Evolutionary conservation across 1,284 basidiomycete species (phyloP).

Genomic region (Marasmius tenuissimus): DNA sequence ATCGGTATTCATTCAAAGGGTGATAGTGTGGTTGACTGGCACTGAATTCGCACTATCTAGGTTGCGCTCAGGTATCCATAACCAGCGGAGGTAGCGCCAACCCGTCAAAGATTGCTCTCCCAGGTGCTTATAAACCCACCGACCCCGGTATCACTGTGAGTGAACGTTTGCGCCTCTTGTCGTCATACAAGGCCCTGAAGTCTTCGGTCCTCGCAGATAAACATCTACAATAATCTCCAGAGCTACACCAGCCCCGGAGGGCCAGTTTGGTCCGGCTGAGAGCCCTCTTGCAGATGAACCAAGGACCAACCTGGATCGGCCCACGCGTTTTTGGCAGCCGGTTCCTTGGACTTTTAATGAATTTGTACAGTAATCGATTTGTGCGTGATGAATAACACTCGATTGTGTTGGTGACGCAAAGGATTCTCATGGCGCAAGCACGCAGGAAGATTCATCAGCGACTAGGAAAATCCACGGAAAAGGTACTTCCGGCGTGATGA

Average conservation of each 20-base stretch:
- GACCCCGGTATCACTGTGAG: slow-evolving; percentile 49
- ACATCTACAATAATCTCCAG: slow-evolving; percentile 52
- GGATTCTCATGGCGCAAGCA: no score
- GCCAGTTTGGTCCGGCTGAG: slow-evolving; percentile 36
- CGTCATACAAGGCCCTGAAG: background rate
- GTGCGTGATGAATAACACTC: no score
- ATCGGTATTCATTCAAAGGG: slow-evolving; percentile 9
- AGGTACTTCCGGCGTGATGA: no score
- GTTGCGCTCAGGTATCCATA: slow-evolving; percentile 44
- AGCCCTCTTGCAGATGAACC: no score
- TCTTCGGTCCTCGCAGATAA: slow-evolving; percentile 27
- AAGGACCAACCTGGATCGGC: no score
- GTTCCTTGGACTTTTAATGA: no score
- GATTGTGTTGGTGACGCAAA: no score
- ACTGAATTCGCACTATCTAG: background rate
- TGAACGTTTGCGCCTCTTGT: background rate
- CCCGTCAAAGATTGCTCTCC: slow-evolving; percentile 46
- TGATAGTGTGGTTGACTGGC: no score
- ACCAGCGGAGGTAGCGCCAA: slow-evolving; percentile 41
- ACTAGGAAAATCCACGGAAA: no score
- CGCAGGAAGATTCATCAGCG: no score
- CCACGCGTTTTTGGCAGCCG: no score
- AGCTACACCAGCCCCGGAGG: slow-evolving; percentile 39
- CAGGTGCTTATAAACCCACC: slow-evolving; percentile 42
- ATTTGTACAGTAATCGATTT: no score